phyloP scores from a whole-genome alignment of 192 early-diverging fungal species.

The Funneliformis mosseae region DNA sequence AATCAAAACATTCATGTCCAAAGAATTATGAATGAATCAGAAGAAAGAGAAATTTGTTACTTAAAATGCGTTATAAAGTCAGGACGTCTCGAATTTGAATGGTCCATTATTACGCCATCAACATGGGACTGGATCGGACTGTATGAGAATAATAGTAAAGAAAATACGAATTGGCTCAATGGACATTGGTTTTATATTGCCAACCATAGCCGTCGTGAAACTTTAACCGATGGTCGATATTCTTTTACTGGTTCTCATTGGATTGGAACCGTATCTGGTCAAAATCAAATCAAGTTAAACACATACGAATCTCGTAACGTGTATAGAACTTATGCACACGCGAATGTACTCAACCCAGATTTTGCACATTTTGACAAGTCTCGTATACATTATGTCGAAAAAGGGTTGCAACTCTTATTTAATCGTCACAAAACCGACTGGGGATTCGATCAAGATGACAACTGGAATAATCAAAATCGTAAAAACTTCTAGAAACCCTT shows the following conservation, averaged over 20 bases:
- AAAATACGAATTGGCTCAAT: slow-evolving; percentile 21
- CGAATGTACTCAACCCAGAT: neutral
- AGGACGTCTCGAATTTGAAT: neutral
- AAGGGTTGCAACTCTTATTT: slow-evolving; percentile 16
- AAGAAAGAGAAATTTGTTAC: slow-evolving; percentile 22
- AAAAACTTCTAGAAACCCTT: neutral
- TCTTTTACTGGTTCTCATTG: neutral
- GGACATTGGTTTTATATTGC: slow-evolving; percentile 19
- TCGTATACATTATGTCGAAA: slow-evolving; percentile 5
- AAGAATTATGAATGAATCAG: neutral
- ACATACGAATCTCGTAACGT: slow-evolving; percentile 3
- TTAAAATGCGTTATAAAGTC: neutral
- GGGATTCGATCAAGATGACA: neutral
- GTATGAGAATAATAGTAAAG: neutral
- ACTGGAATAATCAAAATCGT: slow-evolving; percentile 5
- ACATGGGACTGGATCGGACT: slow-evolving; percentile 21
- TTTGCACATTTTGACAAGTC: slow-evolving; percentile 11
- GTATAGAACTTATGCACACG: slow-evolving; percentile 19
- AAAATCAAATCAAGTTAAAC: slow-evolving; percentile 23
- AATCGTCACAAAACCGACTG: neutral
- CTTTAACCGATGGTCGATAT: slow-evolving; percentile 18
- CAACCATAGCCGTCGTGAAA: neutral
- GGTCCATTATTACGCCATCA: slow-evolving; percentile 8
- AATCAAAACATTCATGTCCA: neutral
- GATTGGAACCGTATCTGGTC: slow-evolving; percentile 24